These are phyloP conservation scores for Phlebiopsis flavidoalba DNA, from an alignment of 768 basidiomycete genomes.

Conservation along the genomic window DNA sequence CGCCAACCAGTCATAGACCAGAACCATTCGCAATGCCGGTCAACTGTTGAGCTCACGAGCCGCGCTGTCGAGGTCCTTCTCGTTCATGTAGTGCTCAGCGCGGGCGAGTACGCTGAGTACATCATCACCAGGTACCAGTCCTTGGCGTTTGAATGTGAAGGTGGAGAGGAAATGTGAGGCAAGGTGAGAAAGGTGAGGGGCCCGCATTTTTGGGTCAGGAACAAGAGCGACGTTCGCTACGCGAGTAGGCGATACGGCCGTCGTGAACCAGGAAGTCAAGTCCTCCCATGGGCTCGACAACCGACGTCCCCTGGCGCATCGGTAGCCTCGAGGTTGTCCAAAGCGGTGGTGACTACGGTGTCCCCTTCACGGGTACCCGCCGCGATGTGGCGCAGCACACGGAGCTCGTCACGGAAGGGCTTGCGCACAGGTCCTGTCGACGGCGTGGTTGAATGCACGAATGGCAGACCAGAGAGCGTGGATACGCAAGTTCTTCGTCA, in stretches of 20 bases:
- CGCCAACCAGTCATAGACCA: conserved; percentile 85
- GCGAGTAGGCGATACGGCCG: conserved; percentile 75
- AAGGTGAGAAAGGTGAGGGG: conserved; percentile 78
- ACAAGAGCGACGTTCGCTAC: conserved; percentile 89
- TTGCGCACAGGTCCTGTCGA: conserved; percentile 63
- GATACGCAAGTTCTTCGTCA: conserved; percentile 87
- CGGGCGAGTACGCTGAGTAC: conserved; percentile 83
- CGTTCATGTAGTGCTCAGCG: conserved; percentile 83
- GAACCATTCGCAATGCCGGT: conserved; percentile 70
- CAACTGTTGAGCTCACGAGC: conserved; percentile 87
- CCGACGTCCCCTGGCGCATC: conserved; percentile 76
- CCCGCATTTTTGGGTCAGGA: conserved; percentile 87
- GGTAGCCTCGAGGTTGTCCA: conserved; percentile 63
- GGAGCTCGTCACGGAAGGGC: conserved; percentile 88
- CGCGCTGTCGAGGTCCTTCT: conserved; percentile 90
- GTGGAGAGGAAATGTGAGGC: conserved; percentile 73
- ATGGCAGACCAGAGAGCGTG: conserved; percentile 93
- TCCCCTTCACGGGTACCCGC: conserved; percentile 67
- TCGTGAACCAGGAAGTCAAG: conserved; percentile 86
- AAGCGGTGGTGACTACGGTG: conserved; percentile 54
- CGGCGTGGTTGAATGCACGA: conserved; percentile 65
- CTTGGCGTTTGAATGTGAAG: conserved; percentile 76
- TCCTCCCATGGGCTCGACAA: conserved; percentile 87
- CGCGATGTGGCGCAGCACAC: conserved; percentile 70
- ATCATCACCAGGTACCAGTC: conserved; percentile 76